These are phyloP conservation scores for Truncatella angustata DNA, from an alignment of 2,329 filamentous ascomycete genomes.

Conservation along the genomic window DNA sequence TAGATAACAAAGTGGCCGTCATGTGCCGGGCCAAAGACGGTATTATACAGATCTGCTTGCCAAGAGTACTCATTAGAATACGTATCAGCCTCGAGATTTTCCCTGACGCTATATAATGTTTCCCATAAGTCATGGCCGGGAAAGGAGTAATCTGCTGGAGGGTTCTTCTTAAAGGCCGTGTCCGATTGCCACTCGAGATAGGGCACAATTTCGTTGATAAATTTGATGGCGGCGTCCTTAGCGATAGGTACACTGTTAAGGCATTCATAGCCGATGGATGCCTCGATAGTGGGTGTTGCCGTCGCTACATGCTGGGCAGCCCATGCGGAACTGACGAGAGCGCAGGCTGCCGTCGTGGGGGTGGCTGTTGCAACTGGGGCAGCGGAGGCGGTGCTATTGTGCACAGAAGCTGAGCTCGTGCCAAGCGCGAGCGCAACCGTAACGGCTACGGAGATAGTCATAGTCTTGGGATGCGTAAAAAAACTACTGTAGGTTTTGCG, in stretches of 20 bases:
- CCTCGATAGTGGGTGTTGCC: conserved; percentile 32
- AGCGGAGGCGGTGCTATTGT: conserved; percentile 13
- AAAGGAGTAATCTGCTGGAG: conserved; percentile 35
- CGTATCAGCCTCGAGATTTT: conserved; percentile 28
- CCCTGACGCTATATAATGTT: conserved; percentile 30
- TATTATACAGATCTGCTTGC: conserved; percentile 37
- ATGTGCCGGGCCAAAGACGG: conserved; percentile 35
- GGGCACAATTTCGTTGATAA: conserved; percentile 36
- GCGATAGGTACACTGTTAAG: conserved; percentile 39
- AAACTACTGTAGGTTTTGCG: too few species aligned
- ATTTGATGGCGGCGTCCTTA: conserved; percentile 35
- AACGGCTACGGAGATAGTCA: conserved; percentile 15
- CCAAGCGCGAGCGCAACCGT: conserved; percentile 9
- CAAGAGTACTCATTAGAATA: conserved; percentile 40
- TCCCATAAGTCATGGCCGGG: conserved; percentile 37
- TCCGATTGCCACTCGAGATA: conserved; percentile 42
- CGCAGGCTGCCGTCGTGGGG: conserved; percentile 26
- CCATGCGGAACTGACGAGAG: conserved; percentile 28
- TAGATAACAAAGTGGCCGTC: conserved; percentile 42
- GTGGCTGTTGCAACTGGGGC: conserved; percentile 14
- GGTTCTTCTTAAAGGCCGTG: conserved; percentile 35
- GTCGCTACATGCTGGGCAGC: conserved; percentile 24
- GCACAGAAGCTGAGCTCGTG: conserved; percentile 5
- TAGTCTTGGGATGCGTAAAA: too few species aligned
- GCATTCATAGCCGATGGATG: conserved; percentile 37